Evolutionary conservation across 495 filamentous ascomycete species (phyloP), one percentile per base, ranked within the genome.

Genomic region (Penicillium macrosclerotiorum): DNA sequence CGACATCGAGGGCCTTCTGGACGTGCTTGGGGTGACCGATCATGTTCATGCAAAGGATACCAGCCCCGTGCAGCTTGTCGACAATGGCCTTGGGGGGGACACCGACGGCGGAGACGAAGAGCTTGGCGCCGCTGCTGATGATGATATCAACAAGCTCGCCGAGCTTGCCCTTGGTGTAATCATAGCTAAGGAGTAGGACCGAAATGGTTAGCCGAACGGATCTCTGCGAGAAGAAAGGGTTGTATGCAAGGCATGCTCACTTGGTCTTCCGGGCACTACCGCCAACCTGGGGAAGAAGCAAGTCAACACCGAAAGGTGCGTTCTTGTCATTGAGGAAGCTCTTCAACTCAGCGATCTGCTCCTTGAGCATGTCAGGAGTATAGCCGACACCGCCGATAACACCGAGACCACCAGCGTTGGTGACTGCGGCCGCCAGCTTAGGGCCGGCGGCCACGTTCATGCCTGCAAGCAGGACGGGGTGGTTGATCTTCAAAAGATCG

Each of bases 21-120:
- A 96, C 91, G 74, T 98, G 93, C 81, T 98, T 98, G 52, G 94
- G 94, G 80, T 97, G 93, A 45, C 92, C 93, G 65, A 98, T 94
- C 93, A 98, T 98, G 83, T 98, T 98, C 93, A 98, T 98, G 81
- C 92, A 95, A 42, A 95, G 77, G 49, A 98, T 78, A 42, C 91
- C 91, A 60, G 80, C 75, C 51, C 81, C 79, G 79, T 98, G 93
- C 25, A 98, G 82, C 52, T 76, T 83, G 36, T 97, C 88, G 49
- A 98, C 93, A 48, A 96, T 84, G 46, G 79, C 69, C 63, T 87
- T 86, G 42, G 94, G 92, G 19, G 93, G 90, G 5, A 98, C 86
- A 67, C 93, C 93, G 65, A 98, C 88, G 62, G 93, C 93, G 52
- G 87, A 95, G 60, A 98, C 94, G 72, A 98, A 98, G 43, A 97